Evolutionary conservation across 2,329 filamentous ascomycete genomes (phyloP), one percentile per base, ranked within the genome.

Genomic region (Sporothrix inflata): DNA sequence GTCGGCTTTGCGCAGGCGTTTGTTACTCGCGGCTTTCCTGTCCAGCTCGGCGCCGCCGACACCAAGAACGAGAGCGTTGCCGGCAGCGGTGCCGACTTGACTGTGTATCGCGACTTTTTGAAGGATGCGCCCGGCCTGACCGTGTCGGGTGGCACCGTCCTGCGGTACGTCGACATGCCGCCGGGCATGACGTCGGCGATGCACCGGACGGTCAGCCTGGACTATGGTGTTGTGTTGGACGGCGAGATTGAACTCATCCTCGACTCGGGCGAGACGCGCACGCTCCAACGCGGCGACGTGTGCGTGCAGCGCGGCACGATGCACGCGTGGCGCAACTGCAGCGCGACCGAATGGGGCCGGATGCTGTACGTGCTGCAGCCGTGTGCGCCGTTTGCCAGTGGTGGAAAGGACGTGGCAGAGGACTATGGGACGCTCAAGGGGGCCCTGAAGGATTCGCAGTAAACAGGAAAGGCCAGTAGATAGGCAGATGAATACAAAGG

Each of bases 341-440:
- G 53, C 53, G 24, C 16, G 11, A 57, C 53, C 24, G 53, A 57
- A 57, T 57, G 53, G 53, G 53, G 53, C 24, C 53, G 53, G 11
- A 57, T 57, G 53, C 53, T 57, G 24, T 57, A 57, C 27, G 53
- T 57, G 27, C 53, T 57, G 53, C 53, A 57, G 53, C 53, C 53
- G 53, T 57, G 53, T 7, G 53, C 24, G 24, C 24, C 24, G n/a
- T 57, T 57, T 19, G 24, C 11, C 11, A 57, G 34, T 9, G 24
- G 3, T 1, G 53, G 53, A 2, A 34, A 57, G 53, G 53, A 34
- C 4, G 53, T 57, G 24, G 24, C 24, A 12, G 53, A 57, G 14
- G 53, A 57, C 53, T 57, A 57, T 8, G 53, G 53, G 24, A 21
- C 14, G 4, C 21, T 57, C 12, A 57, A 57, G 53, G 53, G 53